Percentiles rank a stretch among this genome's conserved stretches.
These are phyloP conservation scores for Musa beccarii DNA, from an alignment of 176 grass and related monocot species.

Conservation along the genomic window DNA sequence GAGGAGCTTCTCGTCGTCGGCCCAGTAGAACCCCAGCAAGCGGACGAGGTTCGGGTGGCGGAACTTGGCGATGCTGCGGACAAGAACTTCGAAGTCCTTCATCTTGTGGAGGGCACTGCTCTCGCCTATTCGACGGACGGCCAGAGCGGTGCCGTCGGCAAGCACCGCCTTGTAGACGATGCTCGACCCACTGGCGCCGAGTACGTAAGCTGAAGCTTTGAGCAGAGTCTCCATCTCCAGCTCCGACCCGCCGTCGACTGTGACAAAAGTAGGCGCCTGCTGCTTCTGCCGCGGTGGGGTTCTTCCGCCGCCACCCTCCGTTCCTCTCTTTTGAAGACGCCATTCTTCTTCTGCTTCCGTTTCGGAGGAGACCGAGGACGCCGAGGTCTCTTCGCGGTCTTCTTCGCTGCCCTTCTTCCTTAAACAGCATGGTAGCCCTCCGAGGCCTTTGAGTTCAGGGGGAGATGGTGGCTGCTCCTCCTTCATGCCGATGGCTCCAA, in stretches of 20 bases:
- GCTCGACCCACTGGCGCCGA: constrained; percentile 48
- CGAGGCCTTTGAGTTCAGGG: constrained; percentile 13
- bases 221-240: constrained; percentile 78
- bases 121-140: constrained; percentile 72
- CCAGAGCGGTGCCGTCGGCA: constrained; percentile 43
- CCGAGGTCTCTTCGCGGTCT: constrained; percentile 40
- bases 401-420: constrained; percentile 46
- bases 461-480: constrained; percentile 34
- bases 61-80: constrained; percentile 53
- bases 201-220: constrained; percentile 82
- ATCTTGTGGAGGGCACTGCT: constrained; percentile 36
- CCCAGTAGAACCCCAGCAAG: constrained; percentile 87
- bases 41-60: constrained; percentile 64
- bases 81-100: constrained; percentile 61
- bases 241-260: constrained; percentile 49
- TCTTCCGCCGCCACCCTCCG: constrained; percentile 9
- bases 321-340: background rate
- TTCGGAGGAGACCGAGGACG: constrained; percentile 40
- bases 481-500: background rate
- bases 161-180: constrained; percentile 92
- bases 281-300: constrained; percentile 12
- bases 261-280: constrained; percentile 34
- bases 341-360: constrained; percentile 27
- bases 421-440: constrained; percentile 56
- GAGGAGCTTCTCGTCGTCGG: constrained; percentile 75